A percentile compares a stretch with the other conserved stretches of the same genome.
These are phyloP conservation scores for Chaetoceros tenuissimus DNA, from an alignment of 108 stramenopile species.

Conservation along the genomic window DNA sequence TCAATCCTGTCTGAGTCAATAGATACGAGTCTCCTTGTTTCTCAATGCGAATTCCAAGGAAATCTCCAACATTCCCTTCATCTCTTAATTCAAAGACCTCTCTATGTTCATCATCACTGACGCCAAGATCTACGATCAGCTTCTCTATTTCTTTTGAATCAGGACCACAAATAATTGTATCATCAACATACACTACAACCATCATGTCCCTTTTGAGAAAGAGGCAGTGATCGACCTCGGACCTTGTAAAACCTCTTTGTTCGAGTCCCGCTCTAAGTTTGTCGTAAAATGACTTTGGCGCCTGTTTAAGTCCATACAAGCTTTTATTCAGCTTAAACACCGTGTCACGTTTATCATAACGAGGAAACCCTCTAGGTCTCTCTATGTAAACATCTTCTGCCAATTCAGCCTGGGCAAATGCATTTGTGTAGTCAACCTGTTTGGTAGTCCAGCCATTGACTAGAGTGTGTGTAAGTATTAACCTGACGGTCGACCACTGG, in stretches of 20 bases:
- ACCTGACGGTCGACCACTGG: slow-evolving; percentile 26
- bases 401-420: slow-evolving; percentile 19
- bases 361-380: slow-evolving; percentile 1
- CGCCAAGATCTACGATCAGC: not conserved
- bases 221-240: not conserved
- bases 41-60: slow-evolving; percentile 4
- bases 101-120: not conserved
- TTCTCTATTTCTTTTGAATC: not conserved
- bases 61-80: slow-evolving; percentile 4
- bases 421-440: slow-evolving; percentile 8
- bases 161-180: not conserved
- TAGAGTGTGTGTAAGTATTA: slow-evolving; percentile 1
- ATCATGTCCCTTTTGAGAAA: not conserved
- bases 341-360: not conserved
- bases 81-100: not conserved
- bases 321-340: slow-evolving; percentile 12
- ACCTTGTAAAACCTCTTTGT: not conserved
- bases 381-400: slow-evolving; percentile 13
- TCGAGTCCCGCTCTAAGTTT: not conserved
- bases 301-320: slow-evolving; percentile 21
- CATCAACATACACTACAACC: slow-evolving; percentile 2
- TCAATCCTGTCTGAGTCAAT: slow-evolving; percentile 36
- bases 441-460: not conserved
- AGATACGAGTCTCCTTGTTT: slow-evolving; percentile 2
- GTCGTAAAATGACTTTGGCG: not conserved